Evolutionary conservation across 78 protist species (phyloP).

Genomic region (Dictyostelium intermedium): DNA sequence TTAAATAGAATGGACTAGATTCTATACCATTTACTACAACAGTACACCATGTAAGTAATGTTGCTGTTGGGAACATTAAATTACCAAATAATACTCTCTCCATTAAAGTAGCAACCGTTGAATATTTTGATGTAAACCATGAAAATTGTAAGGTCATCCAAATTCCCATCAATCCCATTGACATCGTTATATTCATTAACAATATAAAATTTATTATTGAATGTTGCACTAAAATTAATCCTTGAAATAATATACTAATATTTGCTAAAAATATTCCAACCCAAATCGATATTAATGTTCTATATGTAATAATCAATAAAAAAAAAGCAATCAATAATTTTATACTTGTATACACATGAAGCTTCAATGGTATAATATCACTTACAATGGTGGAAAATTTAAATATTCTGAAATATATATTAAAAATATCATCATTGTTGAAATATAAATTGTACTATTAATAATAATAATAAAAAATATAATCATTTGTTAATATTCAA

Average conservation of each 20-base stretch:
- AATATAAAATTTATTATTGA: conserved; percentile 30
- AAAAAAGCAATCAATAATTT: neutral
- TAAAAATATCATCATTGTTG: neutral
- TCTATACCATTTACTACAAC: conserved; percentile 17
- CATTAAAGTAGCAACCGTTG: neutral
- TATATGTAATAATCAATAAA: no score
- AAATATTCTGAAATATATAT: conserved; percentile 30
- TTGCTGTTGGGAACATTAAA: conserved; percentile 22
- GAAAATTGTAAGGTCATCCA: conserved; percentile 42
- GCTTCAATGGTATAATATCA: neutral
- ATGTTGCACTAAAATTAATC: conserved; percentile 23
- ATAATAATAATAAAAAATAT: neutral
- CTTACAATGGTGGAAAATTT: conserved; percentile 31
- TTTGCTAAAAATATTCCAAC: conserved; percentile 24
- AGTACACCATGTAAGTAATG: conserved; percentile 20
- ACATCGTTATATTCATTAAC: conserved; percentile 32
- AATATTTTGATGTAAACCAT: neutral
- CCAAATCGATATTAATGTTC: conserved; percentile 40
- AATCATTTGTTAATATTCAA: neutral
- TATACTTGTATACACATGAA: no score
- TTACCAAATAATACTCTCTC: conserved; percentile 18
- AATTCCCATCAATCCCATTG: conserved; percentile 31
- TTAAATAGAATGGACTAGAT: conserved; percentile 16
- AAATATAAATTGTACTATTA: neutral
- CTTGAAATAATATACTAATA: neutral